Percentiles rank a stretch among this genome's conserved stretches.
Conservation (phyloP, 306 rosid species). For the Malus orientalis region DNA sequence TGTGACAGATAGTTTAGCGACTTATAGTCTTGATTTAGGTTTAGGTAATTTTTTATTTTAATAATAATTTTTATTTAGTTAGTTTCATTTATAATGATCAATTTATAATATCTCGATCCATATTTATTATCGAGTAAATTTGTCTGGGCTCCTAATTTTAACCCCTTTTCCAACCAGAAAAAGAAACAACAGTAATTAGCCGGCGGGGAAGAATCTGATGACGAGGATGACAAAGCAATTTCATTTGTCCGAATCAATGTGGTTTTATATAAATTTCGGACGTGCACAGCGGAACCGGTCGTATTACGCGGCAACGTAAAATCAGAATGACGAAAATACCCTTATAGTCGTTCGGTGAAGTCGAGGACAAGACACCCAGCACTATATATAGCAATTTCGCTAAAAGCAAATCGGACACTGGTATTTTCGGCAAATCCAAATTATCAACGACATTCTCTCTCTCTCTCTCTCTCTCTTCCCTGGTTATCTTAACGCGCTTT, state of each 20-base stretch:
- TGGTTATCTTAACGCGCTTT: not conserved
- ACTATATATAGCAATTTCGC: not conserved
- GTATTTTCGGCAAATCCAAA: not conserved
- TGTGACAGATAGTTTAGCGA: too few relatives aligned
- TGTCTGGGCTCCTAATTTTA: too few relatives aligned
- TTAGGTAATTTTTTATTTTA: too few relatives aligned
- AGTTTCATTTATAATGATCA: too few relatives aligned
- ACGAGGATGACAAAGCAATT: not conserved
- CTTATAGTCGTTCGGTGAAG: slow-evolving; percentile 16
- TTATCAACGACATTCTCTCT: not conserved
- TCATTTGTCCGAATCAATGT: not conserved
- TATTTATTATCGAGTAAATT: too few relatives aligned
- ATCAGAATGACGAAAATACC: slow-evolving; percentile 8
- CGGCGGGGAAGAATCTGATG: not conserved
- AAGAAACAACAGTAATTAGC: not conserved
- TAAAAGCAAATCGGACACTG: not conserved
- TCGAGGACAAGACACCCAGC: not conserved
- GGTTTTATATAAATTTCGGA: not conserved
- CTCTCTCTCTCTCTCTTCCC: not conserved
- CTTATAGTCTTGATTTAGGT: too few relatives aligned
- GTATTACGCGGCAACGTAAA: slow-evolving; percentile 34
- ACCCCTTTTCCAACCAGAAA: too few relatives aligned
- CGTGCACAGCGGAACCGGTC: slow-evolving; percentile 23
- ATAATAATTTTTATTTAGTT: too few relatives aligned
- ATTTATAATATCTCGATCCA: too few relatives aligned